These are phyloP conservation scores for Odonthalia washingtoniensis DNA, from an alignment of 31 red algal genomes.

Conservation along the genomic window DNA sequence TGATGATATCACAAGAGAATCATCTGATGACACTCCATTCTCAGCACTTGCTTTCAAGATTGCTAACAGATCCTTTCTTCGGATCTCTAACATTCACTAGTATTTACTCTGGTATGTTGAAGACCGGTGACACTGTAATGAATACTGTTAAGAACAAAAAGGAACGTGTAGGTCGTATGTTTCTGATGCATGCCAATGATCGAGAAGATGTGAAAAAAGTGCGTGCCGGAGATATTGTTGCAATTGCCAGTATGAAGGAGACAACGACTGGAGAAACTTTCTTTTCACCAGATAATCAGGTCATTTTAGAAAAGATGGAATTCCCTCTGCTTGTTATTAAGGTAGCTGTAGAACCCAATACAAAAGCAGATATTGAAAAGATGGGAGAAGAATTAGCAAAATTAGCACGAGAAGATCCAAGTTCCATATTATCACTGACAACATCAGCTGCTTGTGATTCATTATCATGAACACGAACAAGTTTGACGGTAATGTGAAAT, in stretches of 20 bases:
- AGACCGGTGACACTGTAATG: conserved; percentile 78
- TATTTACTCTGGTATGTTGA: conserved; percentile 97
- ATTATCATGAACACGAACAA: too few relatives aligned
- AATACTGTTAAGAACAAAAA: conserved; percentile 95
- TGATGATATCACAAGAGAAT: conserved; percentile 79
- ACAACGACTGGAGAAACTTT: conserved; percentile 98
- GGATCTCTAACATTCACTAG: conserved; percentile 96
- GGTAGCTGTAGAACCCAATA: conserved; percentile 97
- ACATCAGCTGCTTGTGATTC: too few relatives aligned
- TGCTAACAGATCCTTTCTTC: conserved; percentile 99
- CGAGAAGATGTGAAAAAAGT: conserved; percentile 96
- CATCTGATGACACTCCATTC: conserved; percentile 94
- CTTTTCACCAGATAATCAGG: conserved; percentile 75
- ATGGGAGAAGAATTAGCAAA: conserved; percentile 89
- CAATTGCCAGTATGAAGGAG: conserved; percentile 96
- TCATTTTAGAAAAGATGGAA: conserved; percentile 99
- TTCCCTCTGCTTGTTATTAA: conserved; percentile 99
- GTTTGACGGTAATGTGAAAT: too few relatives aligned
- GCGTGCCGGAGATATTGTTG: conserved; percentile 98
- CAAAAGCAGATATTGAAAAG: conserved; percentile 99
- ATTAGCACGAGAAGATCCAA: conserved; percentile 94
- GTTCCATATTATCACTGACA: conserved; percentile 95
- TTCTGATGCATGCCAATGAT: conserved; percentile 99
- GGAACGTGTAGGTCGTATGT: conserved; percentile 95
- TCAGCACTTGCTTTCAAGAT: conserved; percentile 99